Evolutionary conservation across 2,329 filamentous ascomycete species (phyloP).

Genomic region (Claviceps capensis): DNA sequence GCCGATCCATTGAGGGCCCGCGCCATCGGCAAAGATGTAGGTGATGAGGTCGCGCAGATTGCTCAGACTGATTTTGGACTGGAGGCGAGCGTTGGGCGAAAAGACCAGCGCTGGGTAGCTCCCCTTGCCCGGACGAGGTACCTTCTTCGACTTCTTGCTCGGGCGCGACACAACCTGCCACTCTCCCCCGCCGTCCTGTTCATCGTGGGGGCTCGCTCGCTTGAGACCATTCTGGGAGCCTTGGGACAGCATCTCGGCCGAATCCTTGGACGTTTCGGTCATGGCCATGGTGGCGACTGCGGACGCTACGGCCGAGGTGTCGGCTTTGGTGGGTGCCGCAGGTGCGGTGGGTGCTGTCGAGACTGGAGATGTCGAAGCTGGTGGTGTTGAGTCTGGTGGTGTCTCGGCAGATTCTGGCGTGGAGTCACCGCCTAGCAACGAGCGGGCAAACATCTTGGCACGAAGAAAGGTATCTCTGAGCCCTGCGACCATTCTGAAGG

Average conservation of each 20-base stretch:
- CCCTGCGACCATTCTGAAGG: slow-evolving; percentile 7
- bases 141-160: slow-evolving; percentile 47
- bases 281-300: slow-evolving; percentile 4
- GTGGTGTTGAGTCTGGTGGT: not conserved
- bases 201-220: slow-evolving; percentile 32
- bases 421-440: slow-evolving; percentile 5
- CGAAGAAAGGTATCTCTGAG: slow-evolving; percentile 9
- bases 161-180: slow-evolving; percentile 44
- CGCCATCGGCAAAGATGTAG: slow-evolving; percentile 54
- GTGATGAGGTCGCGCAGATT: slow-evolving; percentile 50
- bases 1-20: slow-evolving; percentile 50
- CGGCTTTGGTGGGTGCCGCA: not conserved
- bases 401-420: slow-evolving; percentile 1
- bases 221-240: slow-evolving; percentile 31
- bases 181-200: slow-evolving; percentile 23
- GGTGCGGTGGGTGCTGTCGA: not conserved
- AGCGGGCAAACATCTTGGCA: slow-evolving; percentile 9
- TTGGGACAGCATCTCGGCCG: slow-evolving; percentile 10
- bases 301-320: not conserved
- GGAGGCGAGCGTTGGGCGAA: slow-evolving; percentile 41
- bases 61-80: slow-evolving; percentile 47
- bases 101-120: slow-evolving; percentile 49
- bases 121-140: slow-evolving; percentile 39
- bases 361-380: not conserved
- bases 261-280: slow-evolving; percentile 5